Conservation (phyloP, 2,329 filamentous ascomycete genomes). For the Sporothrix inflata region DNA sequence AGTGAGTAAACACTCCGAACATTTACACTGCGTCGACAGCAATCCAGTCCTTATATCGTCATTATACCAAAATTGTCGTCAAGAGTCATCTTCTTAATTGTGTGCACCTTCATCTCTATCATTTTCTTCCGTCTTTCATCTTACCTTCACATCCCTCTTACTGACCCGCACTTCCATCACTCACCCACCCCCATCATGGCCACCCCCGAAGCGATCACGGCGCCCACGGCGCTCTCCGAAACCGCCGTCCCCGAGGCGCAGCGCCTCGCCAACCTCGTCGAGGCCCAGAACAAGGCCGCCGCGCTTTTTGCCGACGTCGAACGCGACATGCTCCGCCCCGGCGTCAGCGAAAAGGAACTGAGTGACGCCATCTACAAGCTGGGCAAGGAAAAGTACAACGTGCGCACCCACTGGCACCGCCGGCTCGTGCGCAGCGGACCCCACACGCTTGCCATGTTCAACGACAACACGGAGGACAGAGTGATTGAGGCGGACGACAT, state of each 20-base stretch:
- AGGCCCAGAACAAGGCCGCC: slow-evolving; percentile 26
- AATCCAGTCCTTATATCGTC: background rate
- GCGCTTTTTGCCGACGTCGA: slow-evolving; percentile 22
- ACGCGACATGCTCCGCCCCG: slow-evolving; percentile 20
- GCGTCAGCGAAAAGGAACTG: slow-evolving; percentile 18
- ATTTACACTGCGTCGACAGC: background rate
- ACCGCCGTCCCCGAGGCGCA: background rate
- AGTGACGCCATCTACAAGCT: slow-evolving; percentile 21
- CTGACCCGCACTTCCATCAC: too few species aligned
- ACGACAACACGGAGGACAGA: slow-evolving; percentile 24
- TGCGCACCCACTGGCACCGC: slow-evolving; percentile 27
- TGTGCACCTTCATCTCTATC: background rate
- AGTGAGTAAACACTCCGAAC: background rate
- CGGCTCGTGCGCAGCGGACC: slow-evolving; percentile 26
- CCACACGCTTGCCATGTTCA: slow-evolving; percentile 23
- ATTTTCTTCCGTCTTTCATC: background rate
- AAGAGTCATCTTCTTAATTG: background rate
- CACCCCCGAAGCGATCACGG: slow-evolving; percentile 8
- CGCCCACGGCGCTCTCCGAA: background rate
- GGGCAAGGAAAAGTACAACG: slow-evolving; percentile 24
- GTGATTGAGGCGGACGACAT: slow-evolving; percentile 21
- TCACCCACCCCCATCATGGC: background rate
- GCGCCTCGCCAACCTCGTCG: slow-evolving; percentile 17
- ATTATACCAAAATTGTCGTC: background rate
- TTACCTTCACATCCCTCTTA: background rate